phyloP scores from a whole-genome alignment of 441 rosid genomes.

The Aquilaria agallochum region DNA sequence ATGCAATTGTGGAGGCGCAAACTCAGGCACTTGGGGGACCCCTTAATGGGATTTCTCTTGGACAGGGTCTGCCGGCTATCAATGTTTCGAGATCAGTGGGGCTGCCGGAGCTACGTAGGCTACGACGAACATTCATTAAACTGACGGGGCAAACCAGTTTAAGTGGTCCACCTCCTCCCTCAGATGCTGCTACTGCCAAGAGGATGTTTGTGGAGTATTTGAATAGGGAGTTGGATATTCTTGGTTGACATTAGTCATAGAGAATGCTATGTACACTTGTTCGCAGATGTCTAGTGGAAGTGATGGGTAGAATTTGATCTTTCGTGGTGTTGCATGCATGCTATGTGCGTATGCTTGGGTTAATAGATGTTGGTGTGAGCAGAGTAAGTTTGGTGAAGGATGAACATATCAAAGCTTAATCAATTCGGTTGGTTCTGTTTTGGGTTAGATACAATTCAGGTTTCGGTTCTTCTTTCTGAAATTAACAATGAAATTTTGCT shows the following conservation, averaged over 20 bases:
- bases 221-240: slow-evolving; percentile 71
- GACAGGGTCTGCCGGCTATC: slow-evolving; percentile 56
- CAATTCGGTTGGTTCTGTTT: too few relatives aligned
- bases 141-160: slow-evolving; percentile 87
- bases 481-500: too few relatives aligned
- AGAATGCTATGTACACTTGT: background rate
- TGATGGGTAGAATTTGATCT: too few relatives aligned
- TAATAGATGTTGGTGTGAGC: too few relatives aligned
- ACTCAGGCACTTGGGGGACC: slow-evolving; percentile 73
- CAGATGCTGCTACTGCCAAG: slow-evolving; percentile 86
- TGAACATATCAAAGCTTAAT: too few relatives aligned
- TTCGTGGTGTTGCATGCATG: too few relatives aligned
- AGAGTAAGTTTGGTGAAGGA: too few relatives aligned
- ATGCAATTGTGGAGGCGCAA: slow-evolving; percentile 69
- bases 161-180: slow-evolving; percentile 80
- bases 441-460: too few relatives aligned
- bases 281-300: too few relatives aligned
- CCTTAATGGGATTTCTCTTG: slow-evolving; percentile 51
- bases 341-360: too few relatives aligned
- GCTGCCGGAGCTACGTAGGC: slow-evolving; percentile 82
- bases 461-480: too few relatives aligned
- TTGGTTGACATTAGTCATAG: slow-evolving; percentile 19
- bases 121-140: slow-evolving; percentile 76
- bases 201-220: slow-evolving; percentile 92
- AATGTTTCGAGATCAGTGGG: slow-evolving; percentile 65